Conservation (phyloP, 1,284 basidiomycete genomes). For the Sporisorium reilianum region DNA sequence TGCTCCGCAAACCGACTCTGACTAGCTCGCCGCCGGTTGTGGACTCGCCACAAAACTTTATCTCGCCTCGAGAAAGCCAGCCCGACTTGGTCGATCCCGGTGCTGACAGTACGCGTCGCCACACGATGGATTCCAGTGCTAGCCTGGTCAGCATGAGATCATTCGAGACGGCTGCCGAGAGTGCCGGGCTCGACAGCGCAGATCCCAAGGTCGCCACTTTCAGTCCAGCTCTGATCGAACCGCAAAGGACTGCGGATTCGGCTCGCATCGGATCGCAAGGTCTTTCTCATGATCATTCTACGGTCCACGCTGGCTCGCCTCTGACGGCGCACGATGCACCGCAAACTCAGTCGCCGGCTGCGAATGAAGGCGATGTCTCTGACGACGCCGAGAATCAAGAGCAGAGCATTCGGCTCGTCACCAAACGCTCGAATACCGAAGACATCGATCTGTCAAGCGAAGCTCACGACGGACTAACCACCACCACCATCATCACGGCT, state of each 20-base stretch:
- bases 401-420: slow-evolving; percentile 51
- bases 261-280: slow-evolving; percentile 1
- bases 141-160: slow-evolving; percentile 40
- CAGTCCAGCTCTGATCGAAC: slow-evolving; percentile 3
- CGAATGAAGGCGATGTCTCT: not conserved
- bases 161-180: slow-evolving; percentile 58
- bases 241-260: not conserved
- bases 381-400: slow-evolving; percentile 20
- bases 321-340: not conserved
- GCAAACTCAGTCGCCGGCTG: not conserved
- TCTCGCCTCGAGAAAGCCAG: slow-evolving; percentile 29
- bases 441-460: slow-evolving; percentile 12
- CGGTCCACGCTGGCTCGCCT: not conserved
- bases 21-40: not conserved
- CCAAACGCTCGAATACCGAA: slow-evolving; percentile 25
- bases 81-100: slow-evolving; percentile 27
- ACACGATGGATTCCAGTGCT: slow-evolving; percentile 39
- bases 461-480: not conserved
- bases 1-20: not conserved
- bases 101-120: slow-evolving; percentile 16
- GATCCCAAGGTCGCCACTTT: slow-evolving; percentile 24
- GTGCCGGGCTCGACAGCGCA: slow-evolving; percentile 25
- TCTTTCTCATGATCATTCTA: slow-evolving; percentile 4
- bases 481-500: slow-evolving; percentile 24
- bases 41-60: slow-evolving; percentile 14